Conservation (phyloP, 495 filamentous ascomycete species). For the Aspergillus taichungensis region DNA sequence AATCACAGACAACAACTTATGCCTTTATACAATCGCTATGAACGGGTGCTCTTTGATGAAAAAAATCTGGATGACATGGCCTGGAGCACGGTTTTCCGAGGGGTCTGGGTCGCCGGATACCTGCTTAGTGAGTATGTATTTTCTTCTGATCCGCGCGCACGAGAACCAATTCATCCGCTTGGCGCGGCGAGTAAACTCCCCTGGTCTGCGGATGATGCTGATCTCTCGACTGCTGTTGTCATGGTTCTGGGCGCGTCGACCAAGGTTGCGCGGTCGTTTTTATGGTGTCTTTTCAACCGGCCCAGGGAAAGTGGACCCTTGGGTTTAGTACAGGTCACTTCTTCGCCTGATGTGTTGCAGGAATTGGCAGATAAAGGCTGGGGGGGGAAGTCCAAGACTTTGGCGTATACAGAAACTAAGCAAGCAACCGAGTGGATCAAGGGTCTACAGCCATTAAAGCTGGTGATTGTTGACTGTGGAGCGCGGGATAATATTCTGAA, state of each 20-base stretch:
- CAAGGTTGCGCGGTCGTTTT: conserved; percentile 40
- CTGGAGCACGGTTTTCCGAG: conserved; percentile 33
- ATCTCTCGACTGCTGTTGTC: conserved; percentile 31
- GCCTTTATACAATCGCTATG: conserved; percentile 46
- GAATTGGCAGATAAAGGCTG: conserved; percentile 21
- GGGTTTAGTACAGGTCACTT: conserved; percentile 22
- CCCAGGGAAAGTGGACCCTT: conserved; percentile 8
- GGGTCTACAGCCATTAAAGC: conserved; percentile 16
- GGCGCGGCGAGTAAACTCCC: conserved; percentile 9
- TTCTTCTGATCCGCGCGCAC: conserved; percentile 9
- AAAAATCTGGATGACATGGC: conserved; percentile 12
- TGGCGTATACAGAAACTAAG: conserved; percentile 16
- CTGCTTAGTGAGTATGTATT: conserved; percentile 42
- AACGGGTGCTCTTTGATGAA: not conserved
- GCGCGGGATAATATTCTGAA: conserved; percentile 28
- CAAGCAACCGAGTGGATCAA: conserved; percentile 12
- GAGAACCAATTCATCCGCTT: conserved; percentile 27
- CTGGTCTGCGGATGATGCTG: conserved; percentile 38
- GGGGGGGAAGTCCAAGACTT: conserved; percentile 10
- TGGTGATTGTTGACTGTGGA: conserved; percentile 48
- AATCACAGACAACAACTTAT: conserved; percentile 35
- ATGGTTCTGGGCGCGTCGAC: conserved; percentile 38
- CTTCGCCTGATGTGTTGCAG: conserved; percentile 8
- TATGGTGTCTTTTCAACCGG: conserved; percentile 18
- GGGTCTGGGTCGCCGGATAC: conserved; percentile 38